Evolutionary conservation across 768 basidiomycete genomes (phyloP), one percentile per base, ranked within the genome.

Genomic region (Vishniacozyma victoriae): DNA sequence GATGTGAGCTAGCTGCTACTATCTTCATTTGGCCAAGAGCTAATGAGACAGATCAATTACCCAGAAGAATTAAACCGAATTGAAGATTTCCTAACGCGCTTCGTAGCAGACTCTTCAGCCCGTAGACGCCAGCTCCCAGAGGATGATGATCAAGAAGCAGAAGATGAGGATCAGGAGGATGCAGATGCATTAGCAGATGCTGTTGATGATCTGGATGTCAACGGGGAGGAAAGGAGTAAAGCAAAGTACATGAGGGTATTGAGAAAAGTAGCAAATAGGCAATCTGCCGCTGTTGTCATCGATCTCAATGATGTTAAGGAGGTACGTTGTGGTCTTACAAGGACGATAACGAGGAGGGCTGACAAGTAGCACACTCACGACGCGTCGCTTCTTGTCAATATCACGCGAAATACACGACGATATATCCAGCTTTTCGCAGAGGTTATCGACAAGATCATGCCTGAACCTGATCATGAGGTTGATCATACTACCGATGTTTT

Each of bases 401-500:
- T 96, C 57, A 79, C 80, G 55, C 77, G 76, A 57, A 97, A 97
- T 70, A 80, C 91, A 19, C 82, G 87, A 55, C 88, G 93, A 62
- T 99, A 97, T 74, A 79, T 88, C 55, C 78, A 78, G 54, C 77
- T 99, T 18, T 96, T 97, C 76, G 81, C 83, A 58, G 85, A 89
- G 64, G 89, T 86, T 38, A 80, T 96, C 45, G 95, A 99, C 77
- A 80, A 81, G 54, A 78, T 93, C 45, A 82, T 96, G 79, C 92
- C 91, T 14, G 75, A 77, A 29, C 87, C 91, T 12, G 91, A 86
- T 7, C 85, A 83, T 67, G 91, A 95, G 60, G 86, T 96, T 52
- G 84, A 82, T 48, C 83, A 88, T 54, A 81, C 89, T 33, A 86
- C 89, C 54, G 95, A 99, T 71, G 92, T 96, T 41, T 86, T 96